A percentile compares a stretch with the other conserved stretches of the same genome.
Conservation (phyloP, 257 asterid species). For the Solanum boliviense region DNA sequence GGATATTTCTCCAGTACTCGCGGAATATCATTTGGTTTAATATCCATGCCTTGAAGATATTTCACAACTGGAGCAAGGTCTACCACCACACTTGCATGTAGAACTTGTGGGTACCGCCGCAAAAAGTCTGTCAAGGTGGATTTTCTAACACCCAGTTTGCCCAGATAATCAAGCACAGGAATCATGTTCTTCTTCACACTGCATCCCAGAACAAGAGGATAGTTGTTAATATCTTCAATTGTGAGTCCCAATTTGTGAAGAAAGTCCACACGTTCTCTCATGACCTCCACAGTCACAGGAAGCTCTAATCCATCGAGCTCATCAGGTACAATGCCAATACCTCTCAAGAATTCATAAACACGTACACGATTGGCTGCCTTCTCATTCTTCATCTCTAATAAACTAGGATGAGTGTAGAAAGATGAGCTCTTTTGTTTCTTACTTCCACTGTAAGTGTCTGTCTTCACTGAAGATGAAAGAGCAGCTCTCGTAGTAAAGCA, state of each 20-base stretch:
- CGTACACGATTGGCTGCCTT: conserved; percentile 58
- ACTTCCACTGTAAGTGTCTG: conserved; percentile 14
- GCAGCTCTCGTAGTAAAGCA: conserved; percentile 33
- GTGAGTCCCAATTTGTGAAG: conserved; percentile 90
- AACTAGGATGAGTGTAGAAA: conserved; percentile 72
- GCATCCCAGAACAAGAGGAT: conserved; percentile 97
- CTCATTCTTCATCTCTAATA: conserved; percentile 69
- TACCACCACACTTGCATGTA: conserved; percentile 91
- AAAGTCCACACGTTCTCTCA: conserved; percentile 84
- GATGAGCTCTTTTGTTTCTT: conserved; percentile 37
- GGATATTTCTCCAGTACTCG: conserved; percentile 79
- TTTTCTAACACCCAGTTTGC: conserved; percentile 77
- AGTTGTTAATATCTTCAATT: conserved; percentile 77
- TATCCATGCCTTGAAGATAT: conserved; percentile 95
- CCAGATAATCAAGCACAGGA: conserved; percentile 93
- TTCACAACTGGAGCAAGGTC: conserved; percentile 90
- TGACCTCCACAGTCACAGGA: conserved; percentile 88
- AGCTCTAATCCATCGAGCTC: conserved; percentile 96
- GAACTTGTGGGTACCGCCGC: conserved; percentile 86
- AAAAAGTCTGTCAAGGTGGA: conserved; percentile 71
- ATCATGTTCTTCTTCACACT: conserved; percentile 96
- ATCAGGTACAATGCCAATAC: conserved; percentile 65
- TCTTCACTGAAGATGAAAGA: conserved; percentile 30
- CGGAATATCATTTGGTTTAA: conserved; percentile 76
- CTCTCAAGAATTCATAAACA: conserved; percentile 76